Base-by-base conservation (phyloP, 2,329 filamentous ascomycete genomes). In the Fusarium irregulare region DNA sequence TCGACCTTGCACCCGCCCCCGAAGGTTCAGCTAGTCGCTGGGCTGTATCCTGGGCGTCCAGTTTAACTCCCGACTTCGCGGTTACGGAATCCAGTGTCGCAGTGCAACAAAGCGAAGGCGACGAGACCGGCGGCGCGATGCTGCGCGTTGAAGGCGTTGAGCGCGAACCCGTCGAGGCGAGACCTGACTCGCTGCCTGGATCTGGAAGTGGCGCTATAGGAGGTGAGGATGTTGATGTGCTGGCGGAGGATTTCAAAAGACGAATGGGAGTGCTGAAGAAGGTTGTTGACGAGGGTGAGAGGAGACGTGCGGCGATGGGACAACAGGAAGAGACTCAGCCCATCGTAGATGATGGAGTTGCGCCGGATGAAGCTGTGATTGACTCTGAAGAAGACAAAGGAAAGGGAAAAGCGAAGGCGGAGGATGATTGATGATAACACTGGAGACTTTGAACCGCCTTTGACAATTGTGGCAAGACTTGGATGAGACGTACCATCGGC, bases 31-130 rank as follows among this genome's bases (percentile, higher is more conserved):
- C 81, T 16, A 75, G 78, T 10, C 79, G 82, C 7, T 88, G 86
- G 78, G 79, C 80, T 27, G 87, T 98, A 1, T 83, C 87, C 1
- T 89, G 88, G 60, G 91, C 92, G 2, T 89, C 91, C 44, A 94
- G 91, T 66, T 82, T 98, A 14, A 92, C 89, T 11, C 82, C 90
- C 0, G 87, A 91, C 51, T 98, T 95, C 90, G 87, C 89, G 48
- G 83, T 88, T 46, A 84, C 84, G 2, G 80, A 80, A 46, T 80
- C 85, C 16, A 80, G 78, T 55, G 75, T 89, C 45, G 71, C 76
- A 16, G 80, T 80, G 21, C 83, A 80, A 50, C 83, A 84, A 72
- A 81, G 80, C 55, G 80, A 79, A 37, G 77, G 76, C 23, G 72
- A 72, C 18, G 68, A 65, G 28, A 71, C 64, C 57, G 70, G 68